A percentile compares a stretch with the other conserved stretches of the same genome.
These are phyloP conservation scores for Scedosporium boydii DNA, from an alignment of 2,329 filamentous ascomycete species.

Conservation along the genomic window DNA sequence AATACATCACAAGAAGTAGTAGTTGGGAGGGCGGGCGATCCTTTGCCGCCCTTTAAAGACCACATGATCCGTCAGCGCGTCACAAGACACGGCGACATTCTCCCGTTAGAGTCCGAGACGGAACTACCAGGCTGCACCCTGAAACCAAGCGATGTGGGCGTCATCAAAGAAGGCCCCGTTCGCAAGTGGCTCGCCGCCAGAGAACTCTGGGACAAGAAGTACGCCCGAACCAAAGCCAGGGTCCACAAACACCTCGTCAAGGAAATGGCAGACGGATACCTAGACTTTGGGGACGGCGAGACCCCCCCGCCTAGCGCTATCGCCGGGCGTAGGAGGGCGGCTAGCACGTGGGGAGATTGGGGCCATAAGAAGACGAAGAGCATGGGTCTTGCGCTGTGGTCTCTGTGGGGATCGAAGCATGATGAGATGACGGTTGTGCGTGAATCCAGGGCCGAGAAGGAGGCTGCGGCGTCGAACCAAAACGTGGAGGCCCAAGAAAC, in stretches of 20 bases:
- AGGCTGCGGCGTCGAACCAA: constrained; percentile 11
- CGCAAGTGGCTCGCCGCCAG: constrained; percentile 76
- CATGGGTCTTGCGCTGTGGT: constrained; percentile 75
- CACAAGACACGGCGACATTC: constrained; percentile 65
- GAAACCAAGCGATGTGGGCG: constrained; percentile 56
- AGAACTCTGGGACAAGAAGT: constrained; percentile 63
- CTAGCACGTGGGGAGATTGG: constrained; percentile 26
- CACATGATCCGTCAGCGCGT: constrained; percentile 92
- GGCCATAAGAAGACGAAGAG: constrained; percentile 55
- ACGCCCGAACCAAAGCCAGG: constrained; percentile 56
- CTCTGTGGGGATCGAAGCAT: constrained; percentile 78
- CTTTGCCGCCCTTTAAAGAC: constrained; percentile 66
- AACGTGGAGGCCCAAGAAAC: neutral
- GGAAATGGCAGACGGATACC: constrained; percentile 64
- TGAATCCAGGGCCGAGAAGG: constrained; percentile 40
- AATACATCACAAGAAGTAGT: neutral
- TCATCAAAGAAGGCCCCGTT: constrained; percentile 71
- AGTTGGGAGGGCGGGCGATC: constrained; percentile 79
- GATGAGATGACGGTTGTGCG: constrained; percentile 64
- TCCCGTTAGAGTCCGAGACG: constrained; percentile 52
- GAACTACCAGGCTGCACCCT: constrained; percentile 52
- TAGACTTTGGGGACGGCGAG: constrained; percentile 62
- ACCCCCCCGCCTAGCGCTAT: constrained; percentile 75
- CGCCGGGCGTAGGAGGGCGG: constrained; percentile 55
- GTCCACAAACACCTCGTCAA: constrained; percentile 65